Percentiles rank a stretch among this genome's conserved stretches.
Evolutionary conservation across 768 basidiomycete species (phyloP).

Genomic region (Xerocomus potaroensis): DNA sequence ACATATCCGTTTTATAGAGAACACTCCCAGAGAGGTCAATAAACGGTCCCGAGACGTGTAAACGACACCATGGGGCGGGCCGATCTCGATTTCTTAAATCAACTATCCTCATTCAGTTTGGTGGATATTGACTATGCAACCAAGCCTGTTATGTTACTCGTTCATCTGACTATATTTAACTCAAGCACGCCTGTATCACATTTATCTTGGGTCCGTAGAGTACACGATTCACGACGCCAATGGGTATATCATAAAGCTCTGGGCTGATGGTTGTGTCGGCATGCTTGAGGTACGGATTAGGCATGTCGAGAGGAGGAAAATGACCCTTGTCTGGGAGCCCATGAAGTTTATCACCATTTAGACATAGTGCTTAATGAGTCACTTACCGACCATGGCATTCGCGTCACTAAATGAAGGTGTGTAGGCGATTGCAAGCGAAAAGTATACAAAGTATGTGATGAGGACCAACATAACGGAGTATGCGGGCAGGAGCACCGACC

Average conservation of each 20-base stretch:
- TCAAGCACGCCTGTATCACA: slow-evolving; percentile 9
- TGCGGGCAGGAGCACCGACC: slow-evolving; percentile 78
- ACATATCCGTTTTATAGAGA: slow-evolving; percentile 11
- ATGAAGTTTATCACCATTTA: slow-evolving; percentile 6
- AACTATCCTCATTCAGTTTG: slow-evolving; percentile 14
- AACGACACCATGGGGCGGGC: background rate
- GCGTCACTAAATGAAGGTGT: slow-evolving; percentile 70
- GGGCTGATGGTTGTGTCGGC: slow-evolving; percentile 48
- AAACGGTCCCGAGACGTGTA: background rate
- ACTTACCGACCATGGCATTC: slow-evolving; percentile 62
- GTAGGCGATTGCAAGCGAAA: slow-evolving; percentile 63
- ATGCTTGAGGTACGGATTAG: slow-evolving; percentile 47
- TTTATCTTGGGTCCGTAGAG: slow-evolving; percentile 41
- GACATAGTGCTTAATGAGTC: slow-evolving; percentile 6
- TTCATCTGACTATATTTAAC: slow-evolving; percentile 19
- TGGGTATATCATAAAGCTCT: slow-evolving; percentile 77
- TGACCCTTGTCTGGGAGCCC: slow-evolving; percentile 52
- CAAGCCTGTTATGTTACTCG: slow-evolving; percentile 3
- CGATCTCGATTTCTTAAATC: slow-evolving; percentile 11
- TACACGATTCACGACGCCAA: slow-evolving; percentile 75
- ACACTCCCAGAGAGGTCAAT: background rate
- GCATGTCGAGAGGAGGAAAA: slow-evolving; percentile 36
- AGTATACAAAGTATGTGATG: slow-evolving; percentile 74
- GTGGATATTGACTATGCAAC: background rate
- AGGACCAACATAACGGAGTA: slow-evolving; percentile 69